These are phyloP conservation scores for Cunninghamia lanceolata DNA, from an alignment of 75 land plant genomes.

Conservation along the genomic window DNA sequence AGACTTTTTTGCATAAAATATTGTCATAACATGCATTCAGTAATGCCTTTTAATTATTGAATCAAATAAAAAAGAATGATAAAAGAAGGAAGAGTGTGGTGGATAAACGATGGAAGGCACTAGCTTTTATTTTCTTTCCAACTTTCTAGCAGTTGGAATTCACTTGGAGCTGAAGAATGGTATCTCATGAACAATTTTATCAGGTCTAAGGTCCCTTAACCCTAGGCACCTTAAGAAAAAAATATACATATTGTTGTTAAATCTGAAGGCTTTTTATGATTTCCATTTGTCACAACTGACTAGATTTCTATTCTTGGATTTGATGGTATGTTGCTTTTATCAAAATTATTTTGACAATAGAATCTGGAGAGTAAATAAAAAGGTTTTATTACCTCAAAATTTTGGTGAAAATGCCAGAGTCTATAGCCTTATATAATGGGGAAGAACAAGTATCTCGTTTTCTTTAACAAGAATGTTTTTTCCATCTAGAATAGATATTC, in stretches of 20 bases:
- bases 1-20: too few relatives aligned
- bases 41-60: too few relatives aligned
- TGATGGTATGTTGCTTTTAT: neutral
- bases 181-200: too few relatives aligned
- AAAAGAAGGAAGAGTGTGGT: too few relatives aligned
- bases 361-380: neutral
- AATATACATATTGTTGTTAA: neutral
- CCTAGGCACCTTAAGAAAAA: neutral
- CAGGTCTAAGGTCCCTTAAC: too few relatives aligned
- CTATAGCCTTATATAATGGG: neutral
- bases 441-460: neutral
- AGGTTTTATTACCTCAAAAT: neutral
- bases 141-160: too few relatives aligned
- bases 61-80: too few relatives aligned
- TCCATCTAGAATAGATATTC: conserved; percentile 20
- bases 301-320: neutral
- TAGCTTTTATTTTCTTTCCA: too few relatives aligned
- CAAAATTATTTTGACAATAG: neutral
- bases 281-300: neutral
- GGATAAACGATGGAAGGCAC: too few relatives aligned
- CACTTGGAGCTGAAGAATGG: too few relatives aligned
- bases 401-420: neutral
- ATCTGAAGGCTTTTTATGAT: neutral
- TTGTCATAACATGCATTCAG: too few relatives aligned
- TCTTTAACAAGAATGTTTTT: neutral